Base-by-base conservation (phyloP, 176 grass and related monocot species). In the Zea luxurians region DNA sequence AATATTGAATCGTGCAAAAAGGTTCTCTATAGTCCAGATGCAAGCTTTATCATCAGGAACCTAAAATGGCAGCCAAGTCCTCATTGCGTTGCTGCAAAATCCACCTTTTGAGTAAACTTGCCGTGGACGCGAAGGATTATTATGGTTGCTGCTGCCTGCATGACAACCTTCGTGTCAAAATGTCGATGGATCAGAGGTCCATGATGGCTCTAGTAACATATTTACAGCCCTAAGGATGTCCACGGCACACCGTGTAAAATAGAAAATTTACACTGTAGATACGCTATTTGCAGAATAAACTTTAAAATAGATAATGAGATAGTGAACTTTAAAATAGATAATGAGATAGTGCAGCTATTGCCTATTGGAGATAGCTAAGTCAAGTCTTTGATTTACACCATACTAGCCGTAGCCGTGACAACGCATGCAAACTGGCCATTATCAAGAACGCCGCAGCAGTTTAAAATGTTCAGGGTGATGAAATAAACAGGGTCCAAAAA, bases 101-200 rank as follows among this genome's bases (percentile, higher is more conserved):
- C 9, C 8, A 45, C 18, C 65, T 57, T 66, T 10, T 15, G 18
- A 58, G 44, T 68, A 68, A 0, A 68, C 68, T 88, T 83, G 68
- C 17, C 74, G 68, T 83, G 20, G 44, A 88, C 75, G 74, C 80
- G 9, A 83, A 88, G 80, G 37, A 7, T 74, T 52, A 67, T 78
- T 9, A 87, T 55, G 18, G 1, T 54, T 2, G 1, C n/a, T 2
- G 52, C 52, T 54, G 16, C 52, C 52, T 54, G 52, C 52, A 54
- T 54, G 52, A 5, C 52, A 54, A 54, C 52, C 16, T 55, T 55
- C 8, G 16, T 55, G 52, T 55, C 45, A 47, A 45, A 8, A 6
- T 44, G 44, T 46, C 50, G 17, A n/a, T 8, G 53, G 53, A 57
- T 57, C 53, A 57, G 17, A 55, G 52, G 8, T 27, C 27, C 0